phyloP scores from a whole-genome alignment of 768 basidiomycete genomes.

The Amanita molliuscula region DNA sequence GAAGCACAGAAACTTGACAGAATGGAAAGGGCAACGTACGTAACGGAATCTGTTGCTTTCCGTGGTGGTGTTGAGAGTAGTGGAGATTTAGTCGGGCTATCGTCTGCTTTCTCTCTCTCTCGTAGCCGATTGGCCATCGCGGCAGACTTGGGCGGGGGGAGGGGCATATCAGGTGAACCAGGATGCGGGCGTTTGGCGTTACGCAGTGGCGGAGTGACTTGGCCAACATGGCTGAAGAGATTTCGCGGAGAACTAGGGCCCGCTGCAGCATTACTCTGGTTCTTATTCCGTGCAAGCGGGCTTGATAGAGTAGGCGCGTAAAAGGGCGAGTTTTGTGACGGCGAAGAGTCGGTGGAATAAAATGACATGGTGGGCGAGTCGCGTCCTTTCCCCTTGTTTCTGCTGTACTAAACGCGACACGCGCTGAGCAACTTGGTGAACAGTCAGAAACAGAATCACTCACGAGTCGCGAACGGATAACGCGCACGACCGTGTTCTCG shows the following conservation, averaged over 20 bases:
- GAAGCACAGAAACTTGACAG: conserved; percentile 3
- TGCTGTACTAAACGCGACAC: conserved; percentile 34
- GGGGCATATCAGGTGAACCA: conserved; percentile 5
- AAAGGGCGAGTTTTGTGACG: conserved; percentile 21
- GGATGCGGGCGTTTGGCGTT: conserved; percentile 8
- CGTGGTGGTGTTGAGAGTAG: conserved; percentile 15
- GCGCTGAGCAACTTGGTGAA: neutral
- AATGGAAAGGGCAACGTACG: conserved; percentile 28
- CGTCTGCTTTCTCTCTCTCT: conserved; percentile 2
- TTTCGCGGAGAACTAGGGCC: conserved; percentile 18
- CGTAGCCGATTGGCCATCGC: neutral
- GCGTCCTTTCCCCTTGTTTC: conserved; percentile 46
- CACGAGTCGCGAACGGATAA: conserved; percentile 54
- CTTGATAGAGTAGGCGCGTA: conserved; percentile 14
- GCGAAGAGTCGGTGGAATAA: conserved; percentile 19
- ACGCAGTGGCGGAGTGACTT: conserved; percentile 13
- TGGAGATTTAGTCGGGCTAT: neutral
- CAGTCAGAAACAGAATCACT: neutral
- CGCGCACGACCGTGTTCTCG: conserved; percentile 42
- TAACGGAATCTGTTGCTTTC: conserved; percentile 38
- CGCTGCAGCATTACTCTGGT: conserved; percentile 8
- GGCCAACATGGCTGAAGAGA: conserved; percentile 10
- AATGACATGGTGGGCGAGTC: conserved; percentile 24
- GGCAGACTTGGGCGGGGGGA: conserved; percentile 4
- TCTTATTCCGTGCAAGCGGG: conserved; percentile 13